These are phyloP conservation scores for Xylaria sp. DNA, from an alignment of 2,329 filamentous ascomycete species.

Conservation along the genomic window DNA sequence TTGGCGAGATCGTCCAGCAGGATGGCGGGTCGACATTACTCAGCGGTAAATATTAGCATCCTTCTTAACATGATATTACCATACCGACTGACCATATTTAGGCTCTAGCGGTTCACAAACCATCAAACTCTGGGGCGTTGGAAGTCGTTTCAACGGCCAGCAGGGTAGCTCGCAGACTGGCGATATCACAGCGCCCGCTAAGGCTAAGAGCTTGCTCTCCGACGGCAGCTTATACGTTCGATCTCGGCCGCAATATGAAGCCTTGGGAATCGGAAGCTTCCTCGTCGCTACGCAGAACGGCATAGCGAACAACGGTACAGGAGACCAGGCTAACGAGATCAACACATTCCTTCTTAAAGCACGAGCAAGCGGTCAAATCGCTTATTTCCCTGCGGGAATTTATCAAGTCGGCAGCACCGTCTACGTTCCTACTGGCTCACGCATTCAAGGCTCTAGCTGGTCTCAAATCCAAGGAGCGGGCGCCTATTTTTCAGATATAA, in stretches of 20 bases:
- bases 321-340: slow-evolving; percentile 44
- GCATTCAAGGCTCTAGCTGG: slow-evolving; percentile 77
- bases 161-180: no score
- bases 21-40: slow-evolving; percentile 3
- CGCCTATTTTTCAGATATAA: slow-evolving; percentile 67
- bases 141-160: no score
- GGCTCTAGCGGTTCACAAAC: no score
- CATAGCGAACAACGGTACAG: slow-evolving; percentile 49
- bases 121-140: no score
- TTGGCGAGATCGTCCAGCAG: slow-evolving; percentile 27
- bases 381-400: slow-evolving; percentile 46
- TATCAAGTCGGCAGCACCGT: slow-evolving; percentile 49
- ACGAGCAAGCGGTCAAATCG: slow-evolving; percentile 4
- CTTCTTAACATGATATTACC: no score
- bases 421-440: slow-evolving; percentile 67
- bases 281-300: no score
- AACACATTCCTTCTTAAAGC: slow-evolving; percentile 40
- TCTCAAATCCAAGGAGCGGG: slow-evolving; percentile 72
- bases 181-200: no score
- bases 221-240: no score
- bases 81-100: no score
- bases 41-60: neutral
- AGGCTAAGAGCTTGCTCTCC: no score
- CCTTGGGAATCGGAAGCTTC: no score
- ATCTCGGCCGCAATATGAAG: no score